Conservation (phyloP, 768 basidiomycete genomes). For the Tulasnella sp. region DNA sequence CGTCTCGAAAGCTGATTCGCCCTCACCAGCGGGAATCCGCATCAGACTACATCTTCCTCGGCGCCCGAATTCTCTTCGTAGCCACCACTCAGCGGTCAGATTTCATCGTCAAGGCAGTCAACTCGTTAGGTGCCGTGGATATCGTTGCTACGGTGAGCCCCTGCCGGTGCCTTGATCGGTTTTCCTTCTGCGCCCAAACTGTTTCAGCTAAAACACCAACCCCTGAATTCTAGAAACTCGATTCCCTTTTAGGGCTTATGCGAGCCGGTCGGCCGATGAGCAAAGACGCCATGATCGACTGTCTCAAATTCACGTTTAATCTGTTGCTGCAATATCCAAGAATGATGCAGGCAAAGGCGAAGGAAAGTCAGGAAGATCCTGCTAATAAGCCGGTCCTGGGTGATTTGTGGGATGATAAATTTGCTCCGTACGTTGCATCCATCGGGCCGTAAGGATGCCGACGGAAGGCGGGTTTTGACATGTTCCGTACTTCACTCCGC, state of each 20-base stretch:
- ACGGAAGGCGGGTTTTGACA: too few relatives aligned
- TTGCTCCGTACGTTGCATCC: conserved; percentile 40
- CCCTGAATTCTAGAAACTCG: conserved; percentile 25
- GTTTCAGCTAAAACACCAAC: background rate
- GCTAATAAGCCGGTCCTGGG: conserved; percentile 21
- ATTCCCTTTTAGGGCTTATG: conserved; percentile 17
- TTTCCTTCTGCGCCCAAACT: background rate
- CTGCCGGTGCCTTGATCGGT: conserved; percentile 10
- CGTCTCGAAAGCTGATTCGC: background rate
- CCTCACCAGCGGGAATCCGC: conserved; percentile 7
- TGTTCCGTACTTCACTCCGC: background rate
- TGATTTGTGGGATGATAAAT: conserved; percentile 24
- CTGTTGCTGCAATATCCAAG: conserved; percentile 71
- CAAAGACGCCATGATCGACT: conserved; percentile 68
- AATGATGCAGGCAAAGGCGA: conserved; percentile 24
- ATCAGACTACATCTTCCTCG: conserved; percentile 23
- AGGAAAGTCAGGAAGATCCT: conserved; percentile 1
- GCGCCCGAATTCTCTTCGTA: conserved; percentile 25
- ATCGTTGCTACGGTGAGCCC: conserved; percentile 13
- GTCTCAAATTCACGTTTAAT: conserved; percentile 81
- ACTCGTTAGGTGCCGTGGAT: conserved; percentile 23
- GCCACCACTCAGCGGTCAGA: conserved; percentile 22
- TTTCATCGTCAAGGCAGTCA: conserved; percentile 28
- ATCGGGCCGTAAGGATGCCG: background rate
- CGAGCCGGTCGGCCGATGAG: conserved; percentile 44